phyloP scores from a whole-genome alignment of 2,329 filamentous ascomycete genomes.

The Emydomyces testavorans region DNA sequence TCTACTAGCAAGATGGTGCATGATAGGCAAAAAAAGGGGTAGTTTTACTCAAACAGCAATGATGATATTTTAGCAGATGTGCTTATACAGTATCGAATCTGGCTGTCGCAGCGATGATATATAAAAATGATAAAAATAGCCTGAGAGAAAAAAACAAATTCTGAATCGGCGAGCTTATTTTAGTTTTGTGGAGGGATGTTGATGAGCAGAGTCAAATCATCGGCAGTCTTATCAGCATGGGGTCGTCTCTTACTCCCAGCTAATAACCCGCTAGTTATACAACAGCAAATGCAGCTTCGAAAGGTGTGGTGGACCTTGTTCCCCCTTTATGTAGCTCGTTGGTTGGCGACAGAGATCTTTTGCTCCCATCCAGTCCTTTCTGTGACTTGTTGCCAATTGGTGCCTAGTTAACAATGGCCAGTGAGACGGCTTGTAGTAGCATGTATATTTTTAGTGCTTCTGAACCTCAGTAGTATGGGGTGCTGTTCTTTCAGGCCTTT shows the following conservation, averaged over 20 bases:
- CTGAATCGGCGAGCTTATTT: slow-evolving; percentile 5
- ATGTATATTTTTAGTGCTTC: slow-evolving; percentile 6
- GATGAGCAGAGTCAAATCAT: neutral
- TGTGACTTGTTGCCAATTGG: neutral
- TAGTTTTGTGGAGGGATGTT: neutral
- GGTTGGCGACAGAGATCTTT: neutral
- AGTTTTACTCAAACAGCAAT: too few relatives aligned
- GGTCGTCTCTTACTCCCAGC: too few relatives aligned
- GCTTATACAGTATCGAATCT: neutral
- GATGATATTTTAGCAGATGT: neutral
- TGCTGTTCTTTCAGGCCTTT: too few relatives aligned
- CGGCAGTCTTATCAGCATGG: too few relatives aligned
- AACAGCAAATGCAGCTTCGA: too few relatives aligned
- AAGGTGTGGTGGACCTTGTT: too few relatives aligned
- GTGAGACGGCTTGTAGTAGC: neutral
- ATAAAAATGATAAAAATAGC: slow-evolving; percentile 10
- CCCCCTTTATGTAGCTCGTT: too few relatives aligned
- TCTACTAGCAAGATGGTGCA: slow-evolving; percentile 7
- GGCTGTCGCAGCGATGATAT: slow-evolving; percentile 2
- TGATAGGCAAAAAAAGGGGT: too few relatives aligned
- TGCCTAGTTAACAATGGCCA: neutral
- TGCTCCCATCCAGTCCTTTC: neutral
- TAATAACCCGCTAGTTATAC: too few relatives aligned
- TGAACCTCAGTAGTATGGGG: too few relatives aligned
- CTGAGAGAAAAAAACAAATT: neutral